Evolutionary conservation across 352 stramenopile species (phyloP), one percentile per base, ranked within the genome.

Genomic region (Pythium pectinolyticum): DNA sequence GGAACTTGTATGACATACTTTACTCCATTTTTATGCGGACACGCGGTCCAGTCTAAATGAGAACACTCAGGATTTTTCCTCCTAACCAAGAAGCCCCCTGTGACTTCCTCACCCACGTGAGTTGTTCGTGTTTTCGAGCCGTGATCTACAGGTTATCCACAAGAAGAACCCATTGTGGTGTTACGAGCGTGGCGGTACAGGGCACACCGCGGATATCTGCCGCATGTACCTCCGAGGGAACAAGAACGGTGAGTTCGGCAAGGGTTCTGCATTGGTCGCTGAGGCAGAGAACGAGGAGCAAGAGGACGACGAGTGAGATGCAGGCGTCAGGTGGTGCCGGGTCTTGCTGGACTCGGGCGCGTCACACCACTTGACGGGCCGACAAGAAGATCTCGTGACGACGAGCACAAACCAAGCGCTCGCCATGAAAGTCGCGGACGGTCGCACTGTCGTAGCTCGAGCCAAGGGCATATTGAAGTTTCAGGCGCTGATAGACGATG

Each of bases 321-420:
- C 22, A 14, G 39, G 43, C 56, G 46, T 63, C 56, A 30, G 43
- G 56, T 56, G 56, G 43, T 11, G 24, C 20, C 22, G 31, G 7
- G 31, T 63, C 28, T 7, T 63, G 5, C 14, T 63, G 31, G 46
- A 63, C 22, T 31, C 34, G 45, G 56, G 45, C 32, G 56, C 56
- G 34, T 63, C 46, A 24, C 56, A 56, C 45, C 56, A 63, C 45
- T 32, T 63, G 56, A 63, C 56, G 24, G 34, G 43, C 45, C 56
- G 28, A 32, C 46, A 49, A 3, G 56, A 63, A 4, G 28, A 56
- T 30, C 41, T 63, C 0, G 39, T 20, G 45, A 47, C 49, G 10
- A 63, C 56, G 9, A 61, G 54, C 54, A 27, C 25, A 4, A 52
- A 41, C 54, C 19, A 61, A 10, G 25, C n/a, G 12, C 45, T 63